Evolutionary conservation across 345 rosid species (phyloP), one percentile per base, ranked within the genome.

Genomic region (Theobroma cacao): DNA sequence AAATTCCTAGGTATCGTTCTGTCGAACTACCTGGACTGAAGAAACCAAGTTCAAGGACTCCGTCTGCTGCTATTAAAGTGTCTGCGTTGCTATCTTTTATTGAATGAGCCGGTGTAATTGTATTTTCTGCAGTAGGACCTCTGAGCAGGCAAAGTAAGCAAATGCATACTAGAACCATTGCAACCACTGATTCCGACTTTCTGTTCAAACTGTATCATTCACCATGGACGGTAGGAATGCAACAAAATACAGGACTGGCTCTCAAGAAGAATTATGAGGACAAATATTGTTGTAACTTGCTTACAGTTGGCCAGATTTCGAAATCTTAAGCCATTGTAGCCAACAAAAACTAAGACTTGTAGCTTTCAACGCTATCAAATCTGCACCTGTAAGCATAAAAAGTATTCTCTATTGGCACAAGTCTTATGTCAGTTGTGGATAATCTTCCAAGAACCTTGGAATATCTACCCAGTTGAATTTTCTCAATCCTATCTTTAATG

Each of bases 11-110:
- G 34, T 45, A 47, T 13, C 58, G 55, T 11, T 15, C 15, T 24
- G 18, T 15, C 3, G 59, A 45, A 45, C 8, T 28, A 12, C 58
- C 74, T 2, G 58, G 58, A 28, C 58, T 45, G 56, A 47, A 45
- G 28, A 70, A 70, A 14, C 74, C 74, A 14, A 70, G n/a, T 47
- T 70, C n/a, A 70, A 24, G 47, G 2, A 1, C 0, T 81, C 50
- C 40, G 76, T 64, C 40, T 77, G 77, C 81, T 77, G 86, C 81
- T 76, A 82, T 86, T 84, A 86, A 2, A 80, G 59, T 45, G 7
- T 45, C 36, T 22, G 0, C 20, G 28, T 18, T 53, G 58, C 22
- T 52, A 52, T 70, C 56, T 30, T 24, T 70, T 1, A 47, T 13
- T 15, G 59, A 14, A 10, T 45, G 40, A 7, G 13, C 22, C 6